phyloP scores from a whole-genome alignment of 73 alveolate genomes.

The Paraurostyla sp. region DNA sequence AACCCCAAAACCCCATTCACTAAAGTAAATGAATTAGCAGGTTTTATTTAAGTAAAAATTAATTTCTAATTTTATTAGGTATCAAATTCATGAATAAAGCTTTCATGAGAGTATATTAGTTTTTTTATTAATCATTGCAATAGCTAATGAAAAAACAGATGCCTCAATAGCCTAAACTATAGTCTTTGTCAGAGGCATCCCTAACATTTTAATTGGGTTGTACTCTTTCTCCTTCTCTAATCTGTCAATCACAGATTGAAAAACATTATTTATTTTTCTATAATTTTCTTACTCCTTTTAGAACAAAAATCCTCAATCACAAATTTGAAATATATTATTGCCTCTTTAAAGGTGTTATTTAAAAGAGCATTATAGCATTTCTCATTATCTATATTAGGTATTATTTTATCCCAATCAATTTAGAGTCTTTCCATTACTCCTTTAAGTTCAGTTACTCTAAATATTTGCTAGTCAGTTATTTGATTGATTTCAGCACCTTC shows the following conservation, averaged over 20 bases:
- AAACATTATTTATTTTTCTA: background rate
- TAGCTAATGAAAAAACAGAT: background rate
- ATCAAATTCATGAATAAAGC: too few relatives aligned
- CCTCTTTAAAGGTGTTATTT: background rate
- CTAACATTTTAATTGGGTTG: conserved; percentile 28
- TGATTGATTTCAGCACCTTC: conserved; percentile 28
- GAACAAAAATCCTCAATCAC: background rate
- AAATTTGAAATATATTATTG: too few relatives aligned
- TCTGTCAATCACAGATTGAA: background rate
- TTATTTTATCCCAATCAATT: conserved; percentile 1
- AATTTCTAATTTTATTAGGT: too few relatives aligned
- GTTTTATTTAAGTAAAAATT: too few relatives aligned
- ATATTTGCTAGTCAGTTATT: background rate
- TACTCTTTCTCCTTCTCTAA: conserved; percentile 13
- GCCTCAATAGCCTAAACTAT: background rate
- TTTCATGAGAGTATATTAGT: background rate
- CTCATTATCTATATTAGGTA: background rate
- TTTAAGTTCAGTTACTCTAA: conserved; percentile 17
- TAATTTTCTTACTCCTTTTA: background rate
- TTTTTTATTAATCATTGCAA: conserved; percentile 33
- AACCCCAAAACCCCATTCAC: too few relatives aligned
- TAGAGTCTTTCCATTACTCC: conserved; percentile 24
- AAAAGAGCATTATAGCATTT: background rate
- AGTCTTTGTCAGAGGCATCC: conserved; percentile 26
- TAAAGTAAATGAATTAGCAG: too few relatives aligned